Conservation (phyloP, 306 rosid genomes). For the Pterocarpus macrocarpus region DNA sequence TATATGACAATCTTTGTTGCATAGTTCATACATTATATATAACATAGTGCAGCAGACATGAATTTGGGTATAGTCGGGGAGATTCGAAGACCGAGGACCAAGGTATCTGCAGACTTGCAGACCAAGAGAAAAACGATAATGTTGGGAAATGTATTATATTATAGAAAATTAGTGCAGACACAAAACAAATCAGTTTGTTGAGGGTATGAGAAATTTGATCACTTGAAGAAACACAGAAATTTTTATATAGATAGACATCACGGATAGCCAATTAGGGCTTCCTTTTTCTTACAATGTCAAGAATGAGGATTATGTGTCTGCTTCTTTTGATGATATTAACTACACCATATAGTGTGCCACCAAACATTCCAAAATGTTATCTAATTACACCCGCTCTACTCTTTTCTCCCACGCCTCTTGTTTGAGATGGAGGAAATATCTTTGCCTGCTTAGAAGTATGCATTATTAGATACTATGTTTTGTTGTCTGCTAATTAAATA, state of each 20-base stretch:
- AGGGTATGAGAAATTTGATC: no score
- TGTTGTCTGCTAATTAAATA: slow-evolving; percentile 57
- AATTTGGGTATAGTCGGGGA: no score
- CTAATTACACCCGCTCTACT: slow-evolving; percentile 43
- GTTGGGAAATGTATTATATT: no score
- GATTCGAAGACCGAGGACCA: no score
- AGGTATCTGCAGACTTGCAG: no score
- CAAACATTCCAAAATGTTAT: slow-evolving; percentile 68
- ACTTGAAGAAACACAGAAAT: no score
- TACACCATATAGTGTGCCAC: neutral
- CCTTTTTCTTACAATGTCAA: slow-evolving; percentile 41
- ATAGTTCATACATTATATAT: no score
- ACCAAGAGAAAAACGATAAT: no score
- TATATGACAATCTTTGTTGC: no score
- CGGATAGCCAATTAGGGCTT: slow-evolving; percentile 62
- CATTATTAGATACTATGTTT: slow-evolving; percentile 58
- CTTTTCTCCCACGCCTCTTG: slow-evolving; percentile 41
- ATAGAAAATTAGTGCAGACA: no score
- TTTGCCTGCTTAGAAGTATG: slow-evolving; percentile 67
- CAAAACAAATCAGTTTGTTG: no score
- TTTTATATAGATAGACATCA: slow-evolving; percentile 24
- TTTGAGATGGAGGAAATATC: slow-evolving; percentile 45
- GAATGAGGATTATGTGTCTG: slow-evolving; percentile 50
- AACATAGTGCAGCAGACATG: no score
- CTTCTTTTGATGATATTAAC: slow-evolving; percentile 32